Conservation (phyloP, 148 eudicot species). For the Cornus controversa region DNA sequence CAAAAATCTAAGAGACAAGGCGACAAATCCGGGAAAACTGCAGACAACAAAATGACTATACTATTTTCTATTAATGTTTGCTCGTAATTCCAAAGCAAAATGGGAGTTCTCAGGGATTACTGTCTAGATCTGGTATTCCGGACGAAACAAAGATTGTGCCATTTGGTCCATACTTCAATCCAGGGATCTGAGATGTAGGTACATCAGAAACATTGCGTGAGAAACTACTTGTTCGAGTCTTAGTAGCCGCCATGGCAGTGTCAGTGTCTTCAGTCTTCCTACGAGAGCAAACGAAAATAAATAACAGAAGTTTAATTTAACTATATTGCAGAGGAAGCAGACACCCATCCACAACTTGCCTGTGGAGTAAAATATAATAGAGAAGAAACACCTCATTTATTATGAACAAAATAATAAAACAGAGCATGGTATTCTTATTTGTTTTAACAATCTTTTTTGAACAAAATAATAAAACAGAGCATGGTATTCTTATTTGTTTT, state of each 20-base stretch:
- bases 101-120: conserved; percentile 35
- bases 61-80: not conserved
- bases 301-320: not conserved
- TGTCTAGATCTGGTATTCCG: conserved; percentile 93
- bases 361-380: too few species aligned
- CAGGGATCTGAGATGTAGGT: conserved; percentile 53
- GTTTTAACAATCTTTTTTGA: too few species aligned
- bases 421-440: too few species aligned
- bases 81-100: not conserved
- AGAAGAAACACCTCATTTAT: too few species aligned
- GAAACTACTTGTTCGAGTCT: conserved; percentile 51
- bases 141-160: conserved; percentile 78
- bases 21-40: not conserved
- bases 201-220: conserved; percentile 44
- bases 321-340: not conserved
- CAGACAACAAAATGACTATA: not conserved
- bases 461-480: too few species aligned
- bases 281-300: not conserved
- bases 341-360: not conserved
- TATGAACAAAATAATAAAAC: too few species aligned
- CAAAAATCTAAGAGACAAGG: not conserved
- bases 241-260: conserved; percentile 35
- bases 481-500: too few species aligned
- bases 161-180: conserved; percentile 82
- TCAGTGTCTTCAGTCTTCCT: conserved; percentile 1